These are phyloP conservation scores for Aquanectria penicillioides DNA, from an alignment of 2,329 filamentous ascomycete species.

Conservation along the genomic window DNA sequence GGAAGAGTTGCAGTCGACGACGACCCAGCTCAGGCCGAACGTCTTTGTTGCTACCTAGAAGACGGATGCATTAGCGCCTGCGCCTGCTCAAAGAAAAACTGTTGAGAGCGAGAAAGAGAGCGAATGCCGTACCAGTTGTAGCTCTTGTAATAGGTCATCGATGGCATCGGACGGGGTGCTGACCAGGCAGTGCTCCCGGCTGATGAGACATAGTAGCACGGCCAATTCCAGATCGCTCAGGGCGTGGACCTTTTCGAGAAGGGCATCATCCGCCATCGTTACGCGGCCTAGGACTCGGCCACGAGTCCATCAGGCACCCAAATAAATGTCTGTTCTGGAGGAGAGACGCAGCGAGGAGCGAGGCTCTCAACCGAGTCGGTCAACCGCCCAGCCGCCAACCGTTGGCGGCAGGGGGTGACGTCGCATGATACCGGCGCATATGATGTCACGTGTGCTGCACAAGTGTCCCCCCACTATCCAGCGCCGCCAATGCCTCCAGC, in stretches of 20 bases:
- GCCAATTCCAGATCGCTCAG: slow-evolving; percentile 91
- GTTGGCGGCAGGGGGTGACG: slow-evolving; percentile 22
- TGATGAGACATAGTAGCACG: slow-evolving; percentile 80
- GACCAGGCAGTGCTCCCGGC: slow-evolving; percentile 88
- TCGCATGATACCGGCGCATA: slow-evolving; percentile 38
- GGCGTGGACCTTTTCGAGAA: slow-evolving; percentile 77
- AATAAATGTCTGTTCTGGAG: not conserved
- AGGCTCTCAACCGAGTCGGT: slow-evolving; percentile 2
- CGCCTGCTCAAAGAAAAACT: no score
- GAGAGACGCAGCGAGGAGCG: not conserved
- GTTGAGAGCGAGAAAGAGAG: no score
- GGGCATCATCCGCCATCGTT: slow-evolving; percentile 68
- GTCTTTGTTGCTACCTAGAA: slow-evolving; percentile 71
- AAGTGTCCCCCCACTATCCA: slow-evolving; percentile 22
- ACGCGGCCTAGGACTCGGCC: slow-evolving; percentile 32
- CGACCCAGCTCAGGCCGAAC: slow-evolving; percentile 76
- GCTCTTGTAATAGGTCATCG: slow-evolving; percentile 76
- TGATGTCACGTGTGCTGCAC: slow-evolving; percentile 45
- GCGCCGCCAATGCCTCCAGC: no score
- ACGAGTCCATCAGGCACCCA: slow-evolving; percentile 41
- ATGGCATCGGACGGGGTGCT: slow-evolving; percentile 73
- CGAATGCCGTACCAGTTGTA: slow-evolving; percentile 67
- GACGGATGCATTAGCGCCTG: no score
- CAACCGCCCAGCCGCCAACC: slow-evolving; percentile 9
- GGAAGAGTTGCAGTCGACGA: slow-evolving; percentile 76